Conservation (phyloP, 306 rosid genomes). For the Glycine soja region DNA sequence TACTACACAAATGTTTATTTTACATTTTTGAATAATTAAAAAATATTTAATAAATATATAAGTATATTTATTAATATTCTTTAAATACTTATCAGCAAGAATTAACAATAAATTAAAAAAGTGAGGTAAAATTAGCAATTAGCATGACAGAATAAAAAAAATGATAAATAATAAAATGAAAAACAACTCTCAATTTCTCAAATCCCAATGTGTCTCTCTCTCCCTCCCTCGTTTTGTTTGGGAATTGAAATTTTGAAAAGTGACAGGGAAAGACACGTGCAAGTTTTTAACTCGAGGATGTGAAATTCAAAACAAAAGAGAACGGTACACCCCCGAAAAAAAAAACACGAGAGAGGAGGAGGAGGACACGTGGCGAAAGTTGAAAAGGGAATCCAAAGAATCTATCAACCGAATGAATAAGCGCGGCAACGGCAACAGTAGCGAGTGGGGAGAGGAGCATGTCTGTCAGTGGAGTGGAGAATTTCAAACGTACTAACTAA, state of each 20-base stretch:
- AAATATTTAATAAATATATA: too few species aligned
- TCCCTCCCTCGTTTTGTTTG: background rate
- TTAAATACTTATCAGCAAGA: too few species aligned
- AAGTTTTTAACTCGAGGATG: background rate
- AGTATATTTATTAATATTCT: too few species aligned
- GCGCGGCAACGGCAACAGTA: background rate
- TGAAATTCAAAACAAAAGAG: background rate
- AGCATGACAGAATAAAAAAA: background rate
- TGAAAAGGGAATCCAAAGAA: conserved; percentile 16
- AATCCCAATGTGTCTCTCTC: background rate
- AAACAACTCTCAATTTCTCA: background rate
- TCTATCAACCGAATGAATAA: background rate
- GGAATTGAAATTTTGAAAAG: conserved; percentile 13
- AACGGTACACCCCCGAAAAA: background rate
- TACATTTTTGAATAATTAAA: too few species aligned
- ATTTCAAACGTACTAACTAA: background rate
- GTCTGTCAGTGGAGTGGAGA: background rate
- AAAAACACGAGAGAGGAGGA: background rate
- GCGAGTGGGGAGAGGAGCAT: background rate
- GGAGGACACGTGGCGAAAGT: conserved; percentile 11
- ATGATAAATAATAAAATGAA: background rate
- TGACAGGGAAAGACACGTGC: background rate
- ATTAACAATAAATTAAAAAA: too few species aligned
- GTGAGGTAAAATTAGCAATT: background rate
- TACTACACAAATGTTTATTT: too few species aligned